Evolutionary conservation across 1,284 basidiomycete genomes (phyloP), one percentile per base, ranked within the genome.

Genomic region (Agaricales sp.): DNA sequence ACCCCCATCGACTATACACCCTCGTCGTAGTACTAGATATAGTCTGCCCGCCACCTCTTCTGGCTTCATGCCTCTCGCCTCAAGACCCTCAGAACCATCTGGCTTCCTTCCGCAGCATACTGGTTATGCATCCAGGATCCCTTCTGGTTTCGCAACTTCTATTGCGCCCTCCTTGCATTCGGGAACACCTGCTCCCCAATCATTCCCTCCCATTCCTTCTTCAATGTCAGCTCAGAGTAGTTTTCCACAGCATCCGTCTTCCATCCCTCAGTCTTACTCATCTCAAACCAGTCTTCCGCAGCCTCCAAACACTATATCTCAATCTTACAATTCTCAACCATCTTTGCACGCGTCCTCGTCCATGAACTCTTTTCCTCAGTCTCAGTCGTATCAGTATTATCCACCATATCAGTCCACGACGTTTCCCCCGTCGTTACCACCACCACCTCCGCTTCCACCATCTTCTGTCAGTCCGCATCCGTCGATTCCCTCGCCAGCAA

Each of bases 1-100:
- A 20, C 53, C 63, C 18, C 54, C 65, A 55, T 69, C 61, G 49
- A 64, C 56, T 57, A 70, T 61, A 14, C 58, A 65, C 16, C 61
- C 67, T 50, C 62, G 58, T 47, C 71, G 73, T 50, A 75, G 74
- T 38, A 75, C 80, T n/a, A 69, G 84, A 49, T 78, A 81, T 54
- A 86, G 80, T 55, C 64, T 86, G 52, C 81, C 84, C 16, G 59
- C 75, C 1, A 66, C 77, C 14, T 78, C 82, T 0, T 83, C 85
- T 14, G 84, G 84, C n/a, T 87, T 86, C 56, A 64, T 76, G 52
- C 74, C 78, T 45, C 44, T 72, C 8, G 13, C 39, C 8, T 53
- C 53, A 66, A 49, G 63, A 61, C 52, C 51, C 63, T 53, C 55
- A 62, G 51, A 47, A 51, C 59, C 24, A 52, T 45, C 49, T 22